A percentile compares a stretch with the other conserved stretches of the same genome.
Evolutionary conservation across 2,329 filamentous ascomycete species (phyloP).

Genomic region (Microascus cirrosus): DNA sequence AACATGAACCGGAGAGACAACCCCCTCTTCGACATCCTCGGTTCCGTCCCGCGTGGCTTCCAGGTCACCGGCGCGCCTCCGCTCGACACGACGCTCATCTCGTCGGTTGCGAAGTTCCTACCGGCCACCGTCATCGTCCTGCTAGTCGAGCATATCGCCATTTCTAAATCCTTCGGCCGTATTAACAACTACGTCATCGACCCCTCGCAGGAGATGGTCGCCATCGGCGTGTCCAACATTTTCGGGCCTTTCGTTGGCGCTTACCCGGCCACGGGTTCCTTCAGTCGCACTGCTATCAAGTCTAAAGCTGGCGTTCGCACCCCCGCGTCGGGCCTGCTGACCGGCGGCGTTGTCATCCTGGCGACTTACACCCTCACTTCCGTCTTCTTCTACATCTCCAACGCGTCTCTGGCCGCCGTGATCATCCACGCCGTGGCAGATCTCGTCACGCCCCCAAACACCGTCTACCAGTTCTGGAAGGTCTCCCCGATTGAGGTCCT

Average conservation of each 20-base stretch:
- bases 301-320: conserved; percentile 88
- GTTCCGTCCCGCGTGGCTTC: conserved; percentile 71
- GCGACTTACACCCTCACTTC: conserved; percentile 74
- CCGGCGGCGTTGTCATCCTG: conserved; percentile 68
- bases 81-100: conserved; percentile 49
- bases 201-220: conserved; percentile 69
- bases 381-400: conserved; percentile 85
- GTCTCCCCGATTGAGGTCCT: conserved; percentile 72
- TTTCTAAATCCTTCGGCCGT: conserved; percentile 71
- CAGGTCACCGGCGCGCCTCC: conserved; percentile 55
- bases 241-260: conserved; percentile 69
- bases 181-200: conserved; percentile 75
- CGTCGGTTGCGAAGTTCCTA: conserved; percentile 51
- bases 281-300: conserved; percentile 86
- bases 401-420: conserved; percentile 62
- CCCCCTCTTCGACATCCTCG: conserved; percentile 64
- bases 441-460: conserved; percentile 71
- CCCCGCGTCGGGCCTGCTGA: conserved; percentile 77
- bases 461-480: conserved; percentile 79
- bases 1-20: conserved; percentile 57
- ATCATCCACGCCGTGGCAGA: conserved; percentile 89
- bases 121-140: conserved; percentile 68
- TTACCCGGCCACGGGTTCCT: conserved; percentile 82
- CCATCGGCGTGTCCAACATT: conserved; percentile 64
- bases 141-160: conserved; percentile 71